Percentiles rank a stretch among this genome's conserved stretches.
Conservation (phyloP, 495 filamentous ascomycete genomes). For the Extremus antarcticus region DNA sequence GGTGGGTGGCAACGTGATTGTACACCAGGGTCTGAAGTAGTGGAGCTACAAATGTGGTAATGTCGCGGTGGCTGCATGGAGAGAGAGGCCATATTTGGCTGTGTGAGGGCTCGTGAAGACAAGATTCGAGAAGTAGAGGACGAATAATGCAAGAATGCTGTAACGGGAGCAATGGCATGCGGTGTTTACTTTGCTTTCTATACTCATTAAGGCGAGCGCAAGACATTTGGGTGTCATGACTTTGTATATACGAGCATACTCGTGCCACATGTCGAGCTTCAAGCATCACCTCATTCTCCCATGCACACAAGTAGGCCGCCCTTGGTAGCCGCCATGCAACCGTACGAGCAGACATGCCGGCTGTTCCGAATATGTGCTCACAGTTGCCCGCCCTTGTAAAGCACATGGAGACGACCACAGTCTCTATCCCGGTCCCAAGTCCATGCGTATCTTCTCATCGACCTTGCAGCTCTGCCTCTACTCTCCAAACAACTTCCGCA, state of each 20-base stretch:
- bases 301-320: neutral
- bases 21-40: slow-evolving; percentile 1
- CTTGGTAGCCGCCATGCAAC: no score
- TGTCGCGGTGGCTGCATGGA: slow-evolving; percentile 8
- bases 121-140: neutral
- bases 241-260: slow-evolving; percentile 1
- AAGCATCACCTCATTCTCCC: neutral
- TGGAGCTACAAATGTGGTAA: no score
- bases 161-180: neutral
- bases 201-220: neutral
- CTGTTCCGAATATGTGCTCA: no score
- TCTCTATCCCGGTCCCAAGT: no score
- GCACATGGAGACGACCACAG: no score
- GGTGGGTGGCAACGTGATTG: slow-evolving; percentile 21
- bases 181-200: neutral
- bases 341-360: no score
- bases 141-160: neutral
- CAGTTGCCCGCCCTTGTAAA: no score
- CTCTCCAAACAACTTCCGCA: slow-evolving; percentile 85
- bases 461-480: slow-evolving; percentile 25
- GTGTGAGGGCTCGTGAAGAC: no score
- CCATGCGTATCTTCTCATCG: no score
- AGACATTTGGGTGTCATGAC: neutral
- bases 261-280: neutral
- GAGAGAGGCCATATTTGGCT: no score